phyloP scores from a whole-genome alignment of 1,284 basidiomycete genomes.

The Ceratobasidium sp. region DNA sequence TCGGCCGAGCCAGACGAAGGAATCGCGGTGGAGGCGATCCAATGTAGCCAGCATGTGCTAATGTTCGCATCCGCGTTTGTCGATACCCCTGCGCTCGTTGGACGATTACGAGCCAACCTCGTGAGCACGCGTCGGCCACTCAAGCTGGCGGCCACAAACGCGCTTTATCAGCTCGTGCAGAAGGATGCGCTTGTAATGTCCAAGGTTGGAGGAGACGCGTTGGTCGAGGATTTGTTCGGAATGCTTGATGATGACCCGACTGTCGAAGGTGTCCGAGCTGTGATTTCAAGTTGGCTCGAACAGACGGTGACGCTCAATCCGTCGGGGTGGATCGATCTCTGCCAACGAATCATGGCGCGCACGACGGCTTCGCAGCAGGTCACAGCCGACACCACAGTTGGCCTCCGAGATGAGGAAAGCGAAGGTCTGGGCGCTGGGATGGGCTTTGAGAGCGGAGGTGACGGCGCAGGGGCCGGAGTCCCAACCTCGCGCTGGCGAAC shows the following conservation, averaged over 20 bases:
- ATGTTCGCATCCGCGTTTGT: conserved; percentile 92
- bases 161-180: conserved; percentile 96
- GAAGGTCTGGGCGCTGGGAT: conserved; percentile 77
- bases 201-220: conserved; percentile 89
- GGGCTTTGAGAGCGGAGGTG: conserved; percentile 59
- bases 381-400: conserved; percentile 59
- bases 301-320: conserved; percentile 95
- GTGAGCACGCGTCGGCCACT: conserved; percentile 82
- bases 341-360: conserved; percentile 94
- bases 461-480: conserved; percentile 49
- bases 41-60: conserved; percentile 94
- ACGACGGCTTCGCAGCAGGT: conserved; percentile 84
- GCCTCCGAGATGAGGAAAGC: conserved; percentile 88
- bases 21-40: conserved; percentile 92
- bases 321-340: conserved; percentile 97
- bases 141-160: conserved; percentile 94
- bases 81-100: conserved; percentile 80
- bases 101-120: conserved; percentile 78
- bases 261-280: conserved; percentile 92
- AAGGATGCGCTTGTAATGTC: conserved; percentile 93
- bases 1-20: conserved; percentile 87
- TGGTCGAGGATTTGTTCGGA: conserved; percentile 94
- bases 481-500: conserved; percentile 92
- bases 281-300: conserved; percentile 94
- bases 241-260: conserved; percentile 94